Percentiles rank a stretch among this genome's conserved stretches.
These are phyloP conservation scores for Dendrobium huoshanense DNA, from an alignment of 106 monocot genomes.

Conservation along the genomic window DNA sequence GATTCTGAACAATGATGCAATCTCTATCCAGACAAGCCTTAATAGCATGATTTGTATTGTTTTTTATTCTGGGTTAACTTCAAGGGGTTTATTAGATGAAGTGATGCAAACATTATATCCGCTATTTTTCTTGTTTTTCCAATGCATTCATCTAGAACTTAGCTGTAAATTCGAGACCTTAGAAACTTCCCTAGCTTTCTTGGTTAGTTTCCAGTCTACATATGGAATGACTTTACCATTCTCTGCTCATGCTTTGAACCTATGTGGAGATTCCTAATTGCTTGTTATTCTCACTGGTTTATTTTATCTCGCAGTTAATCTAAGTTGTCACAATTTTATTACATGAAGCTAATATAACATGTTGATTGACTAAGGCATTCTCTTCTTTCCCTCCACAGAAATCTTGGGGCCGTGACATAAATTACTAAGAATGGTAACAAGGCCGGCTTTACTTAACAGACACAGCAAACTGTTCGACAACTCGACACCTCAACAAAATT, in stretches of 20 bases:
- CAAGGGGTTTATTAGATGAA: too few species aligned
- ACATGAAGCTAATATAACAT: not conserved
- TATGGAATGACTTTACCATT: not conserved
- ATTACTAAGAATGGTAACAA: slow-evolving; percentile 49
- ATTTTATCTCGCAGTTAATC: not conserved
- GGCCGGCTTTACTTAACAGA: slow-evolving; percentile 34
- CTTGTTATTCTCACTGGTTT: not conserved
- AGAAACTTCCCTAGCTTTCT: too few species aligned
- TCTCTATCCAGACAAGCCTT: too few species aligned
- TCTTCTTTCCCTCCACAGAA: slow-evolving; percentile 31
- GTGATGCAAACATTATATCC: too few species aligned
- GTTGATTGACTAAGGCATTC: not conserved
- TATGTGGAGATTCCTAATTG: not conserved
- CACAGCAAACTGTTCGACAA: slow-evolving; percentile 42
- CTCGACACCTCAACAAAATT: slow-evolving; percentile 43
- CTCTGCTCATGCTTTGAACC: not conserved
- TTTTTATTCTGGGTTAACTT: too few species aligned
- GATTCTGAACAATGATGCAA: too few species aligned
- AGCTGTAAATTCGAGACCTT: too few species aligned
- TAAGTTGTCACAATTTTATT: not conserved
- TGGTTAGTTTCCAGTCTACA: too few species aligned
- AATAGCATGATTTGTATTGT: too few species aligned
- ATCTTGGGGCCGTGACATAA: slow-evolving; percentile 51
- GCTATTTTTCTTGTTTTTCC: too few species aligned
- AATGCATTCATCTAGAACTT: too few species aligned